Base-by-base conservation (phyloP, 2,329 filamentous ascomycete genomes). In the Aspergillus pseudoviridinutans region DNA sequence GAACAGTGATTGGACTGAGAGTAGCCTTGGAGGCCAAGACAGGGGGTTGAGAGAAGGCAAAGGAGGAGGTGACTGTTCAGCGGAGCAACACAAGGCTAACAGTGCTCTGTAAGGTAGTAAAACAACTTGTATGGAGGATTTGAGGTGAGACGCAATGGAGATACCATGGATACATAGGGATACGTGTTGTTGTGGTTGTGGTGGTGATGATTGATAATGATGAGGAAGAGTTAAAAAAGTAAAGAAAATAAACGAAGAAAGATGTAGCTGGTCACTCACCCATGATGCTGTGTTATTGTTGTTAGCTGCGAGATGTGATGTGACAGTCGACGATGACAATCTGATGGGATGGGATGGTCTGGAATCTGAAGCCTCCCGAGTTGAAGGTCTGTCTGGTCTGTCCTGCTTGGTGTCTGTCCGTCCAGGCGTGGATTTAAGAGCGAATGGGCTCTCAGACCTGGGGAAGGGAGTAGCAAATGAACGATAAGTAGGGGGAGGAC, bases 181-280 rank as follows among this genome's bases (percentile, higher is more conserved):
- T 42, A 27, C 28, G 38, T 55, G 32, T 42, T 46, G n/a, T 35
- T 41, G 51, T 49, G 54, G 44, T 12, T 51, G 47, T 57, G 20
- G 8, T 20, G 42, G 42, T 46, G 52, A 58, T 44, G 47, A 52
- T 38, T 50, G 50, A 38, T 50, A 38, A 50, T 46, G 29, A 24
- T 51, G 53, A 25, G 24, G 24, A 54, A 46, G 49, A 24, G 53
- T 24, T 35, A 24, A 27, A 66, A 72, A 61, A 57, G 56, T 54
- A 54, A 29, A 38, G 22, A 44, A 49, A 54, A 56, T 29, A 44
- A 58, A 51, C 2, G 8, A 59, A 52, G 38, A 49, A 49, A 20
- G 47, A 47, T 56, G 46, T 51, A 55, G 44, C 46, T 27, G 24
- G 32, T 53, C 58, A 64, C 62, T 51, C 61, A 65, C 63, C 63